Conservation (phyloP, 768 basidiomycete species). For the Termitomyces sp. region DNA sequence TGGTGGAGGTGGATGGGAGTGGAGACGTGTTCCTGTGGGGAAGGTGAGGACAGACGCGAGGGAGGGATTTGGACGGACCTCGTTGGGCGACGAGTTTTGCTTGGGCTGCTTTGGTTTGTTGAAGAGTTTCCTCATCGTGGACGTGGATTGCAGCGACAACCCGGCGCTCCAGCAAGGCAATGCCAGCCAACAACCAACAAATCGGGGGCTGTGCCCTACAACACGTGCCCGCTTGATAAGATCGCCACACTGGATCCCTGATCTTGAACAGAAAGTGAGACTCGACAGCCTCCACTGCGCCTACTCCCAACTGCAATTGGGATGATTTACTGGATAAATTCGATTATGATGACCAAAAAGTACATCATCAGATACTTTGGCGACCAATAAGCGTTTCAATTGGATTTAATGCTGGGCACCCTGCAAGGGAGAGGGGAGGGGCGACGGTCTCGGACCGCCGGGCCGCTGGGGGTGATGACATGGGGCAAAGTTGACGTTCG, state of each 20-base stretch:
- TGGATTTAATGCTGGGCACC: not conserved
- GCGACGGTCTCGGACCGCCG: too few species aligned
- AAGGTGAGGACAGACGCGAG: not conserved
- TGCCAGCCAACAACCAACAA: slow-evolving; percentile 11
- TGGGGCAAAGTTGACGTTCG: too few species aligned
- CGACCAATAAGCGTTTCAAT: too few species aligned
- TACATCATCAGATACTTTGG: too few species aligned
- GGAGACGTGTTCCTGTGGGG: slow-evolving; percentile 21
- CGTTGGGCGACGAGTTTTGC: slow-evolving; percentile 31
- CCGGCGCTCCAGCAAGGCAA: slow-evolving; percentile 4
- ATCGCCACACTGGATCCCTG: too few species aligned
- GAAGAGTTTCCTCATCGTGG: slow-evolving; percentile 11
- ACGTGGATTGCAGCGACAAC: slow-evolving; percentile 1
- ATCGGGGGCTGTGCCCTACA: slow-evolving; percentile 7
- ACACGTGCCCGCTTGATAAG: slow-evolving; percentile 6
- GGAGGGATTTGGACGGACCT: slow-evolving; percentile 25
- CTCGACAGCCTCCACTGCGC: too few species aligned
- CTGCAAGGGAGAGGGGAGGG: too few species aligned
- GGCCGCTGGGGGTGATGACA: too few species aligned
- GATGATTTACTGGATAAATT: too few species aligned
- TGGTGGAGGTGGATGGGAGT: slow-evolving; percentile 41
- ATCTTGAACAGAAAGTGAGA: too few species aligned
- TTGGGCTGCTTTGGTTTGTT: slow-evolving; percentile 36
- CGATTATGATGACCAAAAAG: too few species aligned
- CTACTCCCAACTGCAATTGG: too few species aligned